A percentile compares a stretch with the other conserved stretches of the same genome.
These are phyloP conservation scores for Puccinia polysora DNA, from an alignment of 1,284 basidiomycete genomes.

Conservation along the genomic window DNA sequence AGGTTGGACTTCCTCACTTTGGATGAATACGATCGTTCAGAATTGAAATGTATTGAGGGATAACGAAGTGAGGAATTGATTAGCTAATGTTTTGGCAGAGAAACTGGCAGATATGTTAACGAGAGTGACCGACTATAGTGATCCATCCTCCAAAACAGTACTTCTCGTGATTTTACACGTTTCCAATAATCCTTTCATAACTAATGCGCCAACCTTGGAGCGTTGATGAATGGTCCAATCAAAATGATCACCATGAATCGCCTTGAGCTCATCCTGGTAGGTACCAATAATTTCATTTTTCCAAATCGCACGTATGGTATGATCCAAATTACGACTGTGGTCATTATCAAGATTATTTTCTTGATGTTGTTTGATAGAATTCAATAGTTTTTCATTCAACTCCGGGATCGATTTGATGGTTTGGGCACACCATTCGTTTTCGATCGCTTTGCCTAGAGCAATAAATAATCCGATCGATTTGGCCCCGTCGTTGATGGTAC, in stretches of 20 bases:
- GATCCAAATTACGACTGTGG: conserved; percentile 7
- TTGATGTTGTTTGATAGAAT: conserved; percentile 26
- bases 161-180: conserved; percentile 34
- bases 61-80: not conserved
- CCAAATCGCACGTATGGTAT: conserved; percentile 30
- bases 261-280: conserved; percentile 10
- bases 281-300: conserved; percentile 21
- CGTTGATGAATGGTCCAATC: conserved; percentile 40
- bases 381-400: conserved; percentile 26
- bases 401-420: conserved; percentile 33
- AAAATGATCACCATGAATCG: conserved; percentile 33
- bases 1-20: conserved; percentile 67
- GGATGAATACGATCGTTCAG: not conserved
- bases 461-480: conserved; percentile 42
- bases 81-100: not conserved
- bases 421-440: conserved; percentile 40
- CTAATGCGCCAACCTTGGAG: conserved; percentile 36
- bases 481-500: conserved; percentile 39
- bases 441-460: conserved; percentile 39
- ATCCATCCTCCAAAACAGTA: conserved; percentile 33
- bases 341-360: not conserved
- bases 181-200: conserved; percentile 35
- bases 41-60: not conserved
- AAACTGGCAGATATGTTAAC: too few relatives aligned
- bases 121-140: conserved; percentile 20